Evolutionary conservation across 352 stramenopile species (phyloP), one percentile per base, ranked within the genome.

Genomic region (Phytophthora parvispora): DNA sequence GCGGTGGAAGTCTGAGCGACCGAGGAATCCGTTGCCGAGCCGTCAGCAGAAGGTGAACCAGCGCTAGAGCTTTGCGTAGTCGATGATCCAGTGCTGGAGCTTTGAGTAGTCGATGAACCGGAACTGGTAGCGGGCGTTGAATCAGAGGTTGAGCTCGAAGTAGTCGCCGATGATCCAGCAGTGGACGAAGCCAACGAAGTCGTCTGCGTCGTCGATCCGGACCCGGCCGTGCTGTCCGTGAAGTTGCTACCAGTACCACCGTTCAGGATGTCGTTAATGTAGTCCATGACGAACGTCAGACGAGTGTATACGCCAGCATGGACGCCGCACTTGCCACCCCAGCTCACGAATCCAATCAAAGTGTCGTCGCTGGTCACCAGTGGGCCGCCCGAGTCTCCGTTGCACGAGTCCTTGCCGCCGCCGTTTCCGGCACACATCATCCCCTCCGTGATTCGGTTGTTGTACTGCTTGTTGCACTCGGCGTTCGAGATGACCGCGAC

Each of bases 391-490:
- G 80, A 90, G 76, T 90, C 84, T 31, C 84, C 81, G 50, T 88
- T 86, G 76, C 84, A 92, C 34, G 80, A 81, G 56, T 86, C 79
- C 52, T 89, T 84, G 45, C 74, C 77, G 16, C 60, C 58, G 3
- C 73, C 72, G 5, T 77, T 67, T n/a, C 84, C 81, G 10, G 84
- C 84, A 40, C 84, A 92, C 20, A 89, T 62, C 84, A 90, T 92
- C 18, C 71, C 67, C 9, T 83, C 74, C 24, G 77, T 87, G 53
- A 89, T 87, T 24, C 74, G 69, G 77, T 81, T 84, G 51, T 77
- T 58, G 65, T 87, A 86, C 60, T 78, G 67, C 52, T 80, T 83
- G 61, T 83, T 84, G 65, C 83, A 91, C 29, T 81, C 69, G 2
- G 65, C 60, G 50, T 87, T 89, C 27, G 79, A 78, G 60, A 87